Conservation (phyloP, 1,284 basidiomycete genomes). For the Ganoderma leucocontextum region DNA sequence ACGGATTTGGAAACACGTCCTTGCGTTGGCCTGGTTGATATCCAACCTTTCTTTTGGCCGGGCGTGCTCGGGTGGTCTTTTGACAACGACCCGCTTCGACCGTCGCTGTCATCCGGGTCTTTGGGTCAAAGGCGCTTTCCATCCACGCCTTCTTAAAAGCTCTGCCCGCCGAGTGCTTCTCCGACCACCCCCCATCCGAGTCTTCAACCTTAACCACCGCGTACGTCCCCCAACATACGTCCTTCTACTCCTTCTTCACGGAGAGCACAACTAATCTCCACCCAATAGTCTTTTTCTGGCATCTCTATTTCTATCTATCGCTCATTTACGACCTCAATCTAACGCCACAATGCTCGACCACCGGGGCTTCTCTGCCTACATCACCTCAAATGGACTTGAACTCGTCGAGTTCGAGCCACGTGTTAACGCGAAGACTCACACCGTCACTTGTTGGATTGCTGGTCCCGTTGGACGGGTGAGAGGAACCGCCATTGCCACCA, state of each 20-base stretch:
- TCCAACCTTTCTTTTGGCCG: constrained; percentile 1
- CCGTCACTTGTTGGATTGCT: constrained; percentile 71
- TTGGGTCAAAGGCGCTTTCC: constrained; percentile 14
- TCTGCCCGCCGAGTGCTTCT: background rate
- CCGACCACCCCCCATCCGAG: constrained; percentile 6
- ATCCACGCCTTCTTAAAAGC: constrained; percentile 17
- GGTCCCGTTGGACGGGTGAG: constrained; percentile 62
- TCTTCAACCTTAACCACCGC: constrained; percentile 5
- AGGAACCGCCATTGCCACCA: background rate
- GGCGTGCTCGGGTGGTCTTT: constrained; percentile 7
- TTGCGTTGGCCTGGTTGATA: constrained; percentile 1
- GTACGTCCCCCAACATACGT: constrained; percentile 12
- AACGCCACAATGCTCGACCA: constrained; percentile 56
- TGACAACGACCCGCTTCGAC: constrained; percentile 1
- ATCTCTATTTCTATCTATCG: background rate
- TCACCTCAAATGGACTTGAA: constrained; percentile 55
- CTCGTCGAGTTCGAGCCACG: constrained; percentile 62
- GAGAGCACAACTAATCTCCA: background rate
- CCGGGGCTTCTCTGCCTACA: constrained; percentile 72
- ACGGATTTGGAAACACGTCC: constrained; percentile 7
- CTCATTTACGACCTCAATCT: constrained; percentile 11
- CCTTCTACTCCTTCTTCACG: no score
- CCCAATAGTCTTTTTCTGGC: background rate
- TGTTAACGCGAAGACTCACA: constrained; percentile 50
- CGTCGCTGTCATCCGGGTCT: constrained; percentile 1